Base-by-base conservation (phyloP, 2,329 filamentous ascomycete genomes). In the Exophiala aquamarina region DNA sequence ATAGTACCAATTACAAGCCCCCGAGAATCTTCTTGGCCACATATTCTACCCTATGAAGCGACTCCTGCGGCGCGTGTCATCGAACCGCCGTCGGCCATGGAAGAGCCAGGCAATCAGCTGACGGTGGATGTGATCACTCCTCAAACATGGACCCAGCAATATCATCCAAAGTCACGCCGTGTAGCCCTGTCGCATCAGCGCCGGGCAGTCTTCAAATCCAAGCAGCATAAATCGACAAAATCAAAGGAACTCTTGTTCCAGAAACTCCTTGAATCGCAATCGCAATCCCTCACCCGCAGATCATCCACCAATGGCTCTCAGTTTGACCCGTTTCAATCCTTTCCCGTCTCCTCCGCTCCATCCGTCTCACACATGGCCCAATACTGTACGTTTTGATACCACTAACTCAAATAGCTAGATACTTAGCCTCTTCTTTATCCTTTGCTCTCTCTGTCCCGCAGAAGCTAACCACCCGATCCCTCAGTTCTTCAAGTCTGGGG, bases 301-400 rank as follows among this genome's bases (percentile, higher is more conserved):
- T 40, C 40, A 17, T 35, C 48, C 8, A 35, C 28, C 5, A 46
- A 47, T 42, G 48, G 37, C 15, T 39, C 44, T 31, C 48, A 34
- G 13, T 31, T 46, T 14, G 48, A 51, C 38, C 48, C 48, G 3
- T 51, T 47, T 23, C 43, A 51, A 13, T 37, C 48, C 13, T 47
- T 47, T n/a, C 48, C 48, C 10, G 47, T 51, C n/a, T 37, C 43
- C 21, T 48, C 21, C 19, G 40, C 37, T 10, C 35, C 35, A 17
- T 37, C 19, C 15, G 48, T 51, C 6, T 18, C 14, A 10, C 38
- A 34, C n/a, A 47, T 47, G 44, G 44, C 44, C 34, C 42, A 51
- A 23, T 46, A 43, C 34, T 51, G 48, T 51, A 33, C 35, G 48
- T 43, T n/a, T n/a, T n/a, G n/a, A n/a, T n/a, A n/a, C n/a, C n/a